Percentiles rank a stretch among this genome's conserved stretches.
Conservation (phyloP, 495 filamentous ascomycete species). For the Penicillium herquei region DNA sequence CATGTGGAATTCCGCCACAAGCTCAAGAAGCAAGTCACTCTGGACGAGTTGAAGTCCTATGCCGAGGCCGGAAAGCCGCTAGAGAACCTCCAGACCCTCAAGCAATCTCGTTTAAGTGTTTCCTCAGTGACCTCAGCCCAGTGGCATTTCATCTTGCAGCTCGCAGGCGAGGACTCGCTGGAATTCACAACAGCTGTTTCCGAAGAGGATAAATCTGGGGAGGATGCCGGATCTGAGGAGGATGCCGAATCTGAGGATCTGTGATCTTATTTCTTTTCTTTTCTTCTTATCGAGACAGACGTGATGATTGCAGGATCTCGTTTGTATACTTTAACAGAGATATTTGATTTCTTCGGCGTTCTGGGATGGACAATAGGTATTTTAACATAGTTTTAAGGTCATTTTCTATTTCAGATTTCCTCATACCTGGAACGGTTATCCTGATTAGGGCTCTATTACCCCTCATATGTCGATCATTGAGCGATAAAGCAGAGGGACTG, state of each 20-base stretch:
- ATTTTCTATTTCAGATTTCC: not conserved
- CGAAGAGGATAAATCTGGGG: not conserved
- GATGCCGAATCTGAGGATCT: not conserved
- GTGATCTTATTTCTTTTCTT: not conserved
- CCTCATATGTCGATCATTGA: not conserved
- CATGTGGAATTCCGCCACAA: constrained; percentile 84
- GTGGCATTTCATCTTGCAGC: constrained; percentile 74
- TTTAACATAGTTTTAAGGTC: not conserved
- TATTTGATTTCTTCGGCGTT: constrained; percentile 8
- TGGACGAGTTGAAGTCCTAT: constrained; percentile 70
- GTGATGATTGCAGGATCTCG: not conserved
- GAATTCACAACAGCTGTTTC: not conserved
- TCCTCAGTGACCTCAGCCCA: constrained; percentile 68
- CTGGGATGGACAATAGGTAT: constrained; percentile 4
- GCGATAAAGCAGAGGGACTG: not conserved
- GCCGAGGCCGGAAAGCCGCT: constrained; percentile 58
- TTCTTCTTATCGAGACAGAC: too few species aligned
- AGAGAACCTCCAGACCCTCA: constrained; percentile 81
- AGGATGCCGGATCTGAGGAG: not conserved
- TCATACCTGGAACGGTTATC: too few species aligned
- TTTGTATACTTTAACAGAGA: not conserved
- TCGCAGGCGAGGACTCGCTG: constrained; percentile 30
- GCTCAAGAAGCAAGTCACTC: constrained; percentile 65
- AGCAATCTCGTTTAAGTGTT: constrained; percentile 77
- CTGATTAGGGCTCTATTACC: too few species aligned